Base-by-base conservation (phyloP, 306 rosid species). In the Vigna radiata region DNA sequence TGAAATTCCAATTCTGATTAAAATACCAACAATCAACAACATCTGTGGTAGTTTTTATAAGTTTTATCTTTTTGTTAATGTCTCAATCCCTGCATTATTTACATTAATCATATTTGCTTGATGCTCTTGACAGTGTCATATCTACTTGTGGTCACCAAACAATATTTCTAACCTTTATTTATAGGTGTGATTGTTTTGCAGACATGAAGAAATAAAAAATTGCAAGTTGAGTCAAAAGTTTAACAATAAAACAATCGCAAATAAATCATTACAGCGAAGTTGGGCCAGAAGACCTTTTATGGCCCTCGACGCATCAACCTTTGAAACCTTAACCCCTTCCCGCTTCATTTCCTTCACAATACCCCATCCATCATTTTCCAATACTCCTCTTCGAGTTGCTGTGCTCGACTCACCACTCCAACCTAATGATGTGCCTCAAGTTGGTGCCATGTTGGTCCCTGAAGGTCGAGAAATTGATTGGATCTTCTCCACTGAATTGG, bases 361-460 rank as follows among this genome's bases (percentile, higher is more conserved):
- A 49, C 54, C 19, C 19, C 54, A 49, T 49, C 54, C 54, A 49
- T 4, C 54, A 49, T 55, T 58, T 70, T 53, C 88, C 43, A 17
- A 84, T 64, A 78, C 89, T 0, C 83, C 69, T 44, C 93, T 95
- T 81, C 91, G 92, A 76, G 83, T 92, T 25, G 89, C 97, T 0
- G 93, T 92, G 29, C 93, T 95, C 53, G 96, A 95, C 85, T 88
- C 96, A 3, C 95, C 91, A 11, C 4, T 76, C 53, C 86, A 78
- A 15, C 73, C 83, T 56, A 2, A 47, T 19, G 72, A 77, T 21
- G 31, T 86, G 4, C 87, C 91, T 47, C 82, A 18, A 33, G 93
- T 88, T 39, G 92, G 87, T 36, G 90, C 90, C 33, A 86, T 92
- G 90, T 79, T 88, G 41, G 92, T 92, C 70, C 98, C 97, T 3